Conservation (phyloP, 129 eudicot genomes). For the Artemisia tridentata region DNA sequence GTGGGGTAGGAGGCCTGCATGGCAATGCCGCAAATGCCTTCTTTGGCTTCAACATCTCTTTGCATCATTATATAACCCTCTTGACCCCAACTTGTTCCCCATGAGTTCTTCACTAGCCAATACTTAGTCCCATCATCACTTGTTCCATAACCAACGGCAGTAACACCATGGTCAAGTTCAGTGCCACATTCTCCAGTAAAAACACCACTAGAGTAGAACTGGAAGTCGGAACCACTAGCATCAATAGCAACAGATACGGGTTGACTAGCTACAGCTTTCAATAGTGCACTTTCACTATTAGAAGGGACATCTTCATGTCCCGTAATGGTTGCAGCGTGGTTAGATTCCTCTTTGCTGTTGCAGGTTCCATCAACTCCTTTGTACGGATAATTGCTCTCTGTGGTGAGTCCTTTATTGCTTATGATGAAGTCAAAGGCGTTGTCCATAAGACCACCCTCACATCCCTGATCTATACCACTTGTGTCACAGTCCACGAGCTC, state of each 20-base stretch:
- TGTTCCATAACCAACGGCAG: conserved; percentile 32
- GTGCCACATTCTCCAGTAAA: conserved; percentile 36
- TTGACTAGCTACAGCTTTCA: conserved; percentile 36
- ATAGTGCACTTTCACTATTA: conserved; percentile 32
- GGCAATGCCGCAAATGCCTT: conserved; percentile 36
- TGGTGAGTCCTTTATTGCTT: conserved; percentile 21
- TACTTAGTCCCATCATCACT: conserved; percentile 36
- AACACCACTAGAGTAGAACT: conserved; percentile 29
- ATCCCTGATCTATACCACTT: conserved; percentile 29
- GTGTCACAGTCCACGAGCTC: conserved; percentile 43
- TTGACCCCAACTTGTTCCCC: conserved; percentile 39
- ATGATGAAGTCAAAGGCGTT: conserved; percentile 29
- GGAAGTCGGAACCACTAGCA: conserved; percentile 36
- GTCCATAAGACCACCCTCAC: conserved; percentile 35
- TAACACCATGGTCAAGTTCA: conserved; percentile 35
- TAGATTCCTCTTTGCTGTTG: conserved; percentile 28
- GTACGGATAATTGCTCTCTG: conserved; percentile 34
- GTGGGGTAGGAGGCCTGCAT: conserved; percentile 36
- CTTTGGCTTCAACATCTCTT: conserved; percentile 28
- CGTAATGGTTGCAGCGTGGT: conserved; percentile 30
- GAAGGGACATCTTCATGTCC: conserved; percentile 35
- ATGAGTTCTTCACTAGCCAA: conserved; percentile 35
- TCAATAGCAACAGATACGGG: conserved; percentile 39
- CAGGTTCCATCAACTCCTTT: conserved; percentile 25
- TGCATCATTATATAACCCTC: conserved; percentile 38